These are phyloP conservation scores for Syzygium aromaticum DNA, from an alignment of 345 rosid genomes.

Conservation along the genomic window DNA sequence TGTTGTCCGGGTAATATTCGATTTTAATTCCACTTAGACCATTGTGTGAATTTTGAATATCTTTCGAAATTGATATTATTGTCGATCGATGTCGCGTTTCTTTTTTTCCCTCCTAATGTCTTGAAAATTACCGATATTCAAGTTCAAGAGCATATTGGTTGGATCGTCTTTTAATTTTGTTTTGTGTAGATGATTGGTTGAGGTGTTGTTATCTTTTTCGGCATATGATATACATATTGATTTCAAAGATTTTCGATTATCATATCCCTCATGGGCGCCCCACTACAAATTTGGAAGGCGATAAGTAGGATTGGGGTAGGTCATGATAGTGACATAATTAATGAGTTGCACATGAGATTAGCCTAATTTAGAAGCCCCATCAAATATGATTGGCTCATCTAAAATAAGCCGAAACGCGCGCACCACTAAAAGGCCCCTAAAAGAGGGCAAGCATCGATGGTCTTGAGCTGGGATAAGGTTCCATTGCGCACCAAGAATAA, in stretches of 20 bases:
- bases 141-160: too few relatives aligned
- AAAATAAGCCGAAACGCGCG: rapidly evolving
- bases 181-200: too few relatives aligned
- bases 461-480: background rate
- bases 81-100: too few relatives aligned
- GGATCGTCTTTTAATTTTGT: too few relatives aligned
- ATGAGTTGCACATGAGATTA: background rate
- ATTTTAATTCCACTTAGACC: background rate
- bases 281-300: background rate
- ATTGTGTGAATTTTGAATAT: background rate
- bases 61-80: too few relatives aligned
- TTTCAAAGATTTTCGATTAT: background rate
- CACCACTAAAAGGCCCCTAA: background rate
- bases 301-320: rapidly evolving
- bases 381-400: background rate
- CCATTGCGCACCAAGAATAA: background rate
- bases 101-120: too few relatives aligned
- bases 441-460: background rate
- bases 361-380: background rate
- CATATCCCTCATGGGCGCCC: background rate
- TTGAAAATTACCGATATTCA: too few relatives aligned
- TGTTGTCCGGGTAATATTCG: background rate
- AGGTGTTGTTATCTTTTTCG: too few relatives aligned
- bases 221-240: background rate
- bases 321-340: background rate